Conservation (phyloP, 75 land plant genomes). For the Sequoiadendron giganteum region DNA sequence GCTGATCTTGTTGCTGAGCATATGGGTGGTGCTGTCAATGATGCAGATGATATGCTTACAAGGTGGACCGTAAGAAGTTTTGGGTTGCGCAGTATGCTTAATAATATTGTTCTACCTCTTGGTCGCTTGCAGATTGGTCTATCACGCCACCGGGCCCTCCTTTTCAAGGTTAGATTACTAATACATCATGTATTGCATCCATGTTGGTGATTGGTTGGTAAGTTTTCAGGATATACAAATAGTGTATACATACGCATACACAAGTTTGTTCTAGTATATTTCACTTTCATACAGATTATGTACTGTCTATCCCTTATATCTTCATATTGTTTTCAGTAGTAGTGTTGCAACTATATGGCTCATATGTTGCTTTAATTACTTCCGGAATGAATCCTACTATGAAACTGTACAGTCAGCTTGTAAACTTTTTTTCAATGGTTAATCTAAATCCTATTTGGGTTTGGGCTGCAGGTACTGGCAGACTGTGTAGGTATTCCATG, state of each 20-base stretch:
- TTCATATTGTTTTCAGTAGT: not conserved
- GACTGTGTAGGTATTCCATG: constrained; percentile 74
- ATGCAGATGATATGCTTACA: constrained; percentile 62
- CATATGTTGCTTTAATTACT: not conserved
- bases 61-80: constrained; percentile 53
- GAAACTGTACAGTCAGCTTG: not conserved
- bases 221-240: not conserved
- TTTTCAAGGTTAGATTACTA: constrained; percentile 66
- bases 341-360: not conserved
- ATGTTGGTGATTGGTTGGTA: not conserved
- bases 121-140: constrained; percentile 72
- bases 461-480: constrained; percentile 60
- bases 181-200: not conserved
- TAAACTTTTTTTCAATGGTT: not conserved
- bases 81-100: constrained; percentile 40
- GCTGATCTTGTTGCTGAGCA: constrained; percentile 70
- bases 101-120: constrained; percentile 68
- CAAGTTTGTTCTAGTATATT: not conserved
- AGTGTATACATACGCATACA: not conserved
- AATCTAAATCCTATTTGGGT: not conserved
- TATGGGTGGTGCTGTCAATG: constrained; percentile 83
- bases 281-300: not conserved
- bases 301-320: not conserved
- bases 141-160: constrained; percentile 82
- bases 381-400: not conserved